Evolutionary conservation across 2,329 filamentous ascomycete species (phyloP).

Genomic region (Fusarium sp.): DNA sequence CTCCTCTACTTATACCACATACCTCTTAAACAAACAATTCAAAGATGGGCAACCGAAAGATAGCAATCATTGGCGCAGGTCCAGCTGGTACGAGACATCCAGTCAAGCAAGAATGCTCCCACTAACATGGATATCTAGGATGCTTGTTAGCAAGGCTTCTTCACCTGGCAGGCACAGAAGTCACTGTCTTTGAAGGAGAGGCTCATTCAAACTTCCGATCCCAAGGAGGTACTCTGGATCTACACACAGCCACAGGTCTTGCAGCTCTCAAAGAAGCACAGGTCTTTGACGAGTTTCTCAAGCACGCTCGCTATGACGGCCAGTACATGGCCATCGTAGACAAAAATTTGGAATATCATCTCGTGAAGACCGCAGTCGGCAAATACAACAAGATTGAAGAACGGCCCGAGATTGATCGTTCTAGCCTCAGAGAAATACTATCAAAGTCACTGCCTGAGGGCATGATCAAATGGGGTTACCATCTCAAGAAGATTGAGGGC

Average conservation of each 20-base stretch:
- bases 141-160: slow-evolving; percentile 60
- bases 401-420: slow-evolving; percentile 66
- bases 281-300: slow-evolving; percentile 61
- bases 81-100: slow-evolving; percentile 40
- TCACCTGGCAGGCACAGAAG: slow-evolving; percentile 56
- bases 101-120: background rate
- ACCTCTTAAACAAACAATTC: background rate
- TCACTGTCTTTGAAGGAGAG: slow-evolving; percentile 64
- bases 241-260: slow-evolving; percentile 64
- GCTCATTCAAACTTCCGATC: slow-evolving; percentile 55
- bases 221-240: slow-evolving; percentile 65
- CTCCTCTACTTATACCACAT: background rate
- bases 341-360: slow-evolving; percentile 51
- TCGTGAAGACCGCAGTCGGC: slow-evolving; percentile 43
- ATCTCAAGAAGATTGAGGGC: slow-evolving; percentile 53
- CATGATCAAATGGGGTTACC: slow-evolving; percentile 59
- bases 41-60: slow-evolving; percentile 39
- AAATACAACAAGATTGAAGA: slow-evolving; percentile 46
- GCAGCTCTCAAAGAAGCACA: slow-evolving; percentile 62
- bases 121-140: slow-evolving; percentile 31
- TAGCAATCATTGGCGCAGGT: slow-evolving; percentile 46
- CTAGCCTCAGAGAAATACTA: slow-evolving; percentile 57
- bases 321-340: slow-evolving; percentile 62
- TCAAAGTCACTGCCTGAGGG: slow-evolving; percentile 57
- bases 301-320: slow-evolving; percentile 62